A percentile compares a stretch with the other conserved stretches of the same genome.
phyloP scores from a whole-genome alignment of 1,284 basidiomycete species.

The Veloboletus limbatus region DNA sequence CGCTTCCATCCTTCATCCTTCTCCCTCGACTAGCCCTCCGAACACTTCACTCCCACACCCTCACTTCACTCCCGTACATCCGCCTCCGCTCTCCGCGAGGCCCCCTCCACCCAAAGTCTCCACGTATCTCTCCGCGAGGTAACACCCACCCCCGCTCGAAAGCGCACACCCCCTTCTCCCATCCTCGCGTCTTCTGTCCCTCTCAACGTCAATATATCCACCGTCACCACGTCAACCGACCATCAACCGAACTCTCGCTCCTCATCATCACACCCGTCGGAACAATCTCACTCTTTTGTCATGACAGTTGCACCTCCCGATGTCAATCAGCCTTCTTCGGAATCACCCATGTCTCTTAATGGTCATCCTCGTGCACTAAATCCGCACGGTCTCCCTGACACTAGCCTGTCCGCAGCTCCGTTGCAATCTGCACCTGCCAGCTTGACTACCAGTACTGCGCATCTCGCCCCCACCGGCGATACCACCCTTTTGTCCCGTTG shows the following conservation, averaged over 20 bases:
- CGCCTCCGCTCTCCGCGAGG: slow-evolving; percentile 22
- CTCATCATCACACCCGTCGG: slow-evolving; percentile 13
- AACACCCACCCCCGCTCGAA: slow-evolving; percentile 4
- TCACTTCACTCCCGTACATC: slow-evolving; percentile 25
- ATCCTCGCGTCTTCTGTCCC: slow-evolving; percentile 4
- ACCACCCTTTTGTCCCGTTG: slow-evolving; percentile 37
- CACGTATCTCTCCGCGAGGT: slow-evolving; percentile 11
- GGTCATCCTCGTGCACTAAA: neutral
- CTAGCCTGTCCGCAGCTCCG: slow-evolving; percentile 1
- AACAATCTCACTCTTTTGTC: slow-evolving; percentile 35
- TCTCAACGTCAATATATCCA: neutral
- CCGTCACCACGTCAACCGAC: slow-evolving; percentile 16
- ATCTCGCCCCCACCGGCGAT: slow-evolving; percentile 20
- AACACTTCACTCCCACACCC: slow-evolving; percentile 9
- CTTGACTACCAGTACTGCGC: slow-evolving; percentile 7
- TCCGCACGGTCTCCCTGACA: neutral
- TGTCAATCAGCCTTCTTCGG: neutral
- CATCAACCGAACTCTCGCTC: slow-evolving; percentile 2
- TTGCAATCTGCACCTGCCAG: slow-evolving; percentile 24
- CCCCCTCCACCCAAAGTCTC: slow-evolving; percentile 27
- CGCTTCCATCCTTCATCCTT: neutral
- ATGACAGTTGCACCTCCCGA: slow-evolving; percentile 42
- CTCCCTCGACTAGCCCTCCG: slow-evolving; percentile 9
- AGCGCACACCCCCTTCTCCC: slow-evolving; percentile 16
- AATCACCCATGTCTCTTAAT: slow-evolving; percentile 5